Evolutionary conservation across 495 filamentous ascomycete species (phyloP), one percentile per base, ranked within the genome.

Genomic region (Cercophora samala): DNA sequence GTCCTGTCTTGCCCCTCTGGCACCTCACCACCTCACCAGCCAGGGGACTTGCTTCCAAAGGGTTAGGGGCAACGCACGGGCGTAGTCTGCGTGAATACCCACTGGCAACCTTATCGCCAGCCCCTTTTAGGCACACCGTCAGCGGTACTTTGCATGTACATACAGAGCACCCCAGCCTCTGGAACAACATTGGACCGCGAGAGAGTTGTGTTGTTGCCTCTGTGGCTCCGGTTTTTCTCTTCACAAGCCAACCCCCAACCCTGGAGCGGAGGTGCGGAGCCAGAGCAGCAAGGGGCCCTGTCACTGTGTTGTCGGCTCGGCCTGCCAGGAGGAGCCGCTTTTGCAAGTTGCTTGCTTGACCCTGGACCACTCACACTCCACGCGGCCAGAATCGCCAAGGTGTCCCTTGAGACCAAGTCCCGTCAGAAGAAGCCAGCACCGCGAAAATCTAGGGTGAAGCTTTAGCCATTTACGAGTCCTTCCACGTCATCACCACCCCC

Each of bases 141-240:
- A 26, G 58, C 55, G 52, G 64, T 68, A 62, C 64, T 32, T 59
- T 21, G 52, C 22, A 60, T 60, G 70, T 70, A 72, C 68, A 62
- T 26, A 1, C 13, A 59, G 29, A 58, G 62, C 63, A 63, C n/a
- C 64, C 62, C 26, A 52, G 21, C 29, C 19, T 25, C 32, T 25
- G 60, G 72, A 71, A 72, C 70, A 73, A 73, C 68, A 64, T 68
- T 71, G 70, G 62, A 72, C 73, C 73, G 71, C 26, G 63, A 37
- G 42, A n/a, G n/a, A n/a, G n/a, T n/a, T n/a, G n/a, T n/a, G 19
- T 58, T 42, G 52, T 62, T 58, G 64, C 59, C 42, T 37, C 55
- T 26, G 26, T 29, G 21, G 29, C 37, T 52, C 15, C 17, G 29
- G 19, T 63, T 29, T 62, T 54, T 66, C 25, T 60, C 62, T 68